Percentiles rank a stretch among this genome's conserved stretches.
These are phyloP conservation scores for Cyberlindnera euphorbiiphila DNA, from an alignment of 805 yeast genomes.

Conservation along the genomic window DNA sequence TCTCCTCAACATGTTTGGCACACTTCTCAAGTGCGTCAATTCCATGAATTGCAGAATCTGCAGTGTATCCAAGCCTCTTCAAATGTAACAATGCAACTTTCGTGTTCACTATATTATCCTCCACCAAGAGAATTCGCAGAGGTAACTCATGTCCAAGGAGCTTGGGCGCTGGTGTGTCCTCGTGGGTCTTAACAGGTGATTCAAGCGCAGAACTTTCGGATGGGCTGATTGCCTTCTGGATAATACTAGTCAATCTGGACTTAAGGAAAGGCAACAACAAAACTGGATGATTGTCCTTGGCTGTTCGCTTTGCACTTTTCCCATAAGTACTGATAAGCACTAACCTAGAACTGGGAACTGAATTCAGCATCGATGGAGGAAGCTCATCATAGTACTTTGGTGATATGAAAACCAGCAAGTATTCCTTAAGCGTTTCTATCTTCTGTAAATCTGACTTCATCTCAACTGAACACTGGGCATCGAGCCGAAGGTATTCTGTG, in stretches of 20 bases:
- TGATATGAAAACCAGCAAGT: slow-evolving; percentile 12
- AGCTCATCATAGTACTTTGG: slow-evolving; percentile 11
- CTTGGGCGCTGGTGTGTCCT: too few relatives aligned
- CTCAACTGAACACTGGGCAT: slow-evolving; percentile 8
- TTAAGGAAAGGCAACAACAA: slow-evolving; percentile 19
- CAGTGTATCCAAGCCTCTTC: slow-evolving; percentile 53
- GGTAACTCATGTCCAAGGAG: slow-evolving; percentile 30
- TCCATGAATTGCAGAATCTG: slow-evolving; percentile 77
- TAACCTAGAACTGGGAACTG: slow-evolving; percentile 1
- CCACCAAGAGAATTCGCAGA: slow-evolving; percentile 74
- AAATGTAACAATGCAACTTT: slow-evolving; percentile 62
- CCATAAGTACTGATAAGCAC: slow-evolving; percentile 19
- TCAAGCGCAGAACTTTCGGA: not conserved
- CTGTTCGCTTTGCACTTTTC: slow-evolving; percentile 4
- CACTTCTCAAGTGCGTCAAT: slow-evolving; percentile 89
- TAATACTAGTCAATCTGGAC: slow-evolving; percentile 8
- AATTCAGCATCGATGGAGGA: not conserved
- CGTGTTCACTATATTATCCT: slow-evolving; percentile 85
- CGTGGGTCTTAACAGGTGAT: not conserved
- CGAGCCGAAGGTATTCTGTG: slow-evolving; percentile 8
- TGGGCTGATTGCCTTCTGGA: not conserved
- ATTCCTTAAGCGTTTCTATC: not conserved
- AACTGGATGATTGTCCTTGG: slow-evolving; percentile 10
- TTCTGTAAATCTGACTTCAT: not conserved
- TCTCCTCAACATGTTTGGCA: slow-evolving; percentile 54